A percentile compares a stretch with the other conserved stretches of the same genome.
These are phyloP conservation scores for Nigrospora osmanthi DNA, from an alignment of 2,329 filamentous ascomycete species.

Conservation along the genomic window DNA sequence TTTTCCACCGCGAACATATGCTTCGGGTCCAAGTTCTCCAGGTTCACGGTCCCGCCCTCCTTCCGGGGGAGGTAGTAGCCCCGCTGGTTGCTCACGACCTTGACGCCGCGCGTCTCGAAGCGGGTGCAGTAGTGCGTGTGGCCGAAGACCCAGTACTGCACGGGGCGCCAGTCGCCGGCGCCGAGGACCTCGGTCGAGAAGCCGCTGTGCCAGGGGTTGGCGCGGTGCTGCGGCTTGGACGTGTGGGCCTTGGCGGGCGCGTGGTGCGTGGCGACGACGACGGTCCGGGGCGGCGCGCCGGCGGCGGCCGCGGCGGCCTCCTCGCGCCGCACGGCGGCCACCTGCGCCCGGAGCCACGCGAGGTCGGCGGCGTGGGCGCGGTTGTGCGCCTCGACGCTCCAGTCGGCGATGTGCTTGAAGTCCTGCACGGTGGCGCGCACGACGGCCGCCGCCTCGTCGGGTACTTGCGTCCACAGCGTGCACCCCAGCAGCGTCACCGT, in stretches of 20 bases:
- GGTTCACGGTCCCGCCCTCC: too few species aligned
- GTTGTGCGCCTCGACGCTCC: slow-evolving; percentile 44
- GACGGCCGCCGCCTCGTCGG: slow-evolving; percentile 24
- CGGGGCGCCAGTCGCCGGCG: slow-evolving; percentile 19
- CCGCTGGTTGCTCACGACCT: slow-evolving; percentile 36
- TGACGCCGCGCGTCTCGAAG: slow-evolving; percentile 21
- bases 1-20: too few species aligned
- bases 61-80: slow-evolving; percentile 19
- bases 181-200: slow-evolving; percentile 14
- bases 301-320: too few species aligned
- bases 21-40: too few species aligned
- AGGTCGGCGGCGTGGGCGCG: slow-evolving; percentile 35
- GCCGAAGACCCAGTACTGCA: slow-evolving; percentile 37
- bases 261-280: slow-evolving; percentile 50
- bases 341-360: slow-evolving; percentile 38
- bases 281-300: not conserved
- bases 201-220: slow-evolving; percentile 32
- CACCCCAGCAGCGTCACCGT: slow-evolving; percentile 46
- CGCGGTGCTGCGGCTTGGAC: slow-evolving; percentile 38
- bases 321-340: slow-evolving; percentile 13
- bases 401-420: slow-evolving; percentile 43
- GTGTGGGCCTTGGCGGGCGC: slow-evolving; percentile 42
- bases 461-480: slow-evolving; percentile 47
- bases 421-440: slow-evolving; percentile 41
- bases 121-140: slow-evolving; percentile 38